Percentiles rank a stretch among this genome's conserved stretches.
Conservation (phyloP, 2,329 filamentous ascomycete genomes). For the Annulohypoxylon truncatum region DNA sequence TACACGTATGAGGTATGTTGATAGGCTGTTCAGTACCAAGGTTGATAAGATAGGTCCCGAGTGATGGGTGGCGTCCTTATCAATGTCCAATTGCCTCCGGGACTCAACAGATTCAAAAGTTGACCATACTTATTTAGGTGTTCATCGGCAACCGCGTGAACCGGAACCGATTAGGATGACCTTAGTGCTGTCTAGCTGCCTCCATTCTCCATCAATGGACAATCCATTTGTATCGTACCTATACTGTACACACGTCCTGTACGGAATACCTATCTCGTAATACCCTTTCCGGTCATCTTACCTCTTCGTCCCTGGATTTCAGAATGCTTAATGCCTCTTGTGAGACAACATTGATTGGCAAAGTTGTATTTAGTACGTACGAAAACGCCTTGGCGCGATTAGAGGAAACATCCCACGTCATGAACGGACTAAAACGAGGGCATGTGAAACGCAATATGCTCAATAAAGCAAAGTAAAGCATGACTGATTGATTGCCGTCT, state of each 20-base stretch:
- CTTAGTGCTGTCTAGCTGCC: not conserved
- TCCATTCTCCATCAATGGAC: slow-evolving; percentile 10
- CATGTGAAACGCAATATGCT: slow-evolving; percentile 6
- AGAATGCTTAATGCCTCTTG: not conserved
- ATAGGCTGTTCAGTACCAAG: slow-evolving; percentile 13
- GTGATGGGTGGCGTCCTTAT: slow-evolving; percentile 32
- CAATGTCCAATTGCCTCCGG: slow-evolving; percentile 32
- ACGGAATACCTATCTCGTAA: slow-evolving; percentile 4
- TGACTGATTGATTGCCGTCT: slow-evolving; percentile 16
- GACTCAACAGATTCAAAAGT: slow-evolving; percentile 29
- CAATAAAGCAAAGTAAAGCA: slow-evolving; percentile 5
- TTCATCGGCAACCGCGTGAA: slow-evolving; percentile 40
- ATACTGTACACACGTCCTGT: not conserved
- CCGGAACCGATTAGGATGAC: slow-evolving; percentile 37
- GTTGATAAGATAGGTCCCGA: slow-evolving; percentile 35
- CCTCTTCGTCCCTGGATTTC: not conserved
- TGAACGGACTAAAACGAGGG: not conserved
- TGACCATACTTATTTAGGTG: slow-evolving; percentile 31
- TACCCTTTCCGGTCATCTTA: slow-evolving; percentile 27
- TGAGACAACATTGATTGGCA: not conserved
- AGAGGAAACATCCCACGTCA: not conserved
- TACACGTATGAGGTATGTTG: slow-evolving; percentile 23
- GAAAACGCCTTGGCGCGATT: not conserved
- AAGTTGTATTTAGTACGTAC: not conserved
- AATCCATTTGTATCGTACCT: not conserved